Evolutionary conservation across 768 basidiomycete species (phyloP), one percentile per base, ranked within the genome.

Genomic region (Russula foetens): DNA sequence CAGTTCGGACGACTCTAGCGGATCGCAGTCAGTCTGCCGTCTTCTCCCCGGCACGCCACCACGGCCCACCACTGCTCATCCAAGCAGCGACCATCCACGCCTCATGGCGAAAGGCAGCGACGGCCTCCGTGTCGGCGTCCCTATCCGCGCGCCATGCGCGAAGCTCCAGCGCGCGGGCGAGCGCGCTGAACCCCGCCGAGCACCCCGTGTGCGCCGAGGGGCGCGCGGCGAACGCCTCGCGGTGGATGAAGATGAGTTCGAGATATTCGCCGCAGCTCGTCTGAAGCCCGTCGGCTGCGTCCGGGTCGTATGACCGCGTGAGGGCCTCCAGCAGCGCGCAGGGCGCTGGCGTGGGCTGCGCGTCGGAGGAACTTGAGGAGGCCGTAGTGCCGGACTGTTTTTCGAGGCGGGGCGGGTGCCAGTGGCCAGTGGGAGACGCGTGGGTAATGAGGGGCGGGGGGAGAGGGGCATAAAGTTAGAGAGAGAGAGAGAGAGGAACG

Each of bases 261-360:
- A 91, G 80, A 68, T 89, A 91, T 60, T 81, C 86, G 67, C 87
- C 88, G 73, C 80, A 78, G 49, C 85, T 86, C 57, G 85, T 88
- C 66, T 72, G 71, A 60, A 76, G 73, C 8, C 60, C 66, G 50
- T 64, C 70, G 58, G 69, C 41, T 3, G 53, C 58, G 12, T 66
- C 67, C 61, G 70, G 60, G 58, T 63, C 64, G 65, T 64, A 66
- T 7, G 49, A 59, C 24, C 31, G 67, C 52, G 63, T 69, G 48
- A 73, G 62, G 33, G 67, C 62, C 58, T 69, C 68, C 44, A 74
- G 69, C 59, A 72, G 68, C 21, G 67, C 70, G 70, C 73, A 74
- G 63, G 60, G 60, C 1, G 4, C 35, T 9, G 47, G 43, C 24
- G 56, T 46, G 19, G 44, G 53, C 44, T 48, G 46, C 44, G 33